A percentile compares a stretch with the other conserved stretches of the same genome.
Evolutionary conservation across 1,284 basidiomycete genomes (phyloP).

Genomic region (Puccinia triticina): DNA sequence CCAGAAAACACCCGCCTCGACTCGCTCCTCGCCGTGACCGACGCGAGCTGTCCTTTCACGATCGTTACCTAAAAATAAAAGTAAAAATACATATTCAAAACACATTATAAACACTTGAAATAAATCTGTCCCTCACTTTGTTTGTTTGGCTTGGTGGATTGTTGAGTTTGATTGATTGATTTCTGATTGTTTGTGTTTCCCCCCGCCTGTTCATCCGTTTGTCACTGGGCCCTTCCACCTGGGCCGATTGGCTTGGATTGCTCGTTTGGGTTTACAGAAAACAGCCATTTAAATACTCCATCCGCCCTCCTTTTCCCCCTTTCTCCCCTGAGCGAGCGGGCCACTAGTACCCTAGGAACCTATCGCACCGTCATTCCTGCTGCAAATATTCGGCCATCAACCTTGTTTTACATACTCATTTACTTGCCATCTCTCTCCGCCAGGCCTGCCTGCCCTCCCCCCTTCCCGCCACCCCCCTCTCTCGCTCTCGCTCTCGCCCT

Average conservation of each 20-base stretch:
- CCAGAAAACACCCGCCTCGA: no score
- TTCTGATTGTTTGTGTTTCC: conserved; percentile 10
- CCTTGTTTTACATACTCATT: background rate
- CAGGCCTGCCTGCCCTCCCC: background rate
- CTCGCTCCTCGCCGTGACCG: background rate
- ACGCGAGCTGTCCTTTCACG: background rate
- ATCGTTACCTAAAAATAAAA: background rate
- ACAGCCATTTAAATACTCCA: no score
- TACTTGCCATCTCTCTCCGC: conserved; percentile 18
- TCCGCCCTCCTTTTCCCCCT: background rate
- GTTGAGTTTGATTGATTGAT: conserved; percentile 7
- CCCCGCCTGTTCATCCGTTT: conserved; percentile 1
- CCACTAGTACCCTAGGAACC: background rate
- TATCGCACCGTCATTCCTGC: background rate
- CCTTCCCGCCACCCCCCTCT: background rate
- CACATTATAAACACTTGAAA: background rate
- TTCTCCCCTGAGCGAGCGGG: conserved; percentile 17
- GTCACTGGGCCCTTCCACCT: conserved; percentile 5
- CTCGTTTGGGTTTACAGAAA: background rate
- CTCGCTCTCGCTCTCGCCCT: background rate
- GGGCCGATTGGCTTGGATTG: conserved; percentile 12
- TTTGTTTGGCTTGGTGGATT: conserved; percentile 18
- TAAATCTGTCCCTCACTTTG: conserved; percentile 11
- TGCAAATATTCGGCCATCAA: conserved; percentile 5
- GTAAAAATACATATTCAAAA: background rate